phyloP scores from a whole-genome alignment of 2,329 filamentous ascomycete genomes.

The Beauveria australis region DNA sequence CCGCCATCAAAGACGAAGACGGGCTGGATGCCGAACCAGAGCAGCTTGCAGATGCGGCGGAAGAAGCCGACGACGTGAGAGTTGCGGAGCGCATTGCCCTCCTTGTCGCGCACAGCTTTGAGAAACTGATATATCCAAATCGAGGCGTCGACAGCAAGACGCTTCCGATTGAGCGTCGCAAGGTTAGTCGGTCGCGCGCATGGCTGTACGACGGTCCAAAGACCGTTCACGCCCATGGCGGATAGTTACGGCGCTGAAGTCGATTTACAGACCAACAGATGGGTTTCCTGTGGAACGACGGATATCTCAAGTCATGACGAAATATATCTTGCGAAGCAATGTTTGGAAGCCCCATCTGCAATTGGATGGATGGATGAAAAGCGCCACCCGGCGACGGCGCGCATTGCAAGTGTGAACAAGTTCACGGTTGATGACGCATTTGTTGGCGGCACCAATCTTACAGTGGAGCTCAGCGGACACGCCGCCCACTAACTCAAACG shows the following conservation, averaged over 20 bases:
- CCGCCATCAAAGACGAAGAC: conserved; percentile 98
- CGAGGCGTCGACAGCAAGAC: conserved; percentile 91
- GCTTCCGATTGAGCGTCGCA: conserved; percentile 90
- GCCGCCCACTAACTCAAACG: not conserved
- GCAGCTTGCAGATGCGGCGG: conserved; percentile 90
- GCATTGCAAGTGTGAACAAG: not conserved
- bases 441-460: not conserved
- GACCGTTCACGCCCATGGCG: conserved; percentile 92
- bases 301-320: not conserved
- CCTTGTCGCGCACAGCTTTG: conserved; percentile 96
- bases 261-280: not conserved
- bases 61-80: conserved; percentile 97
- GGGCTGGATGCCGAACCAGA: conserved; percentile 92
- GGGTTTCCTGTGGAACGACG: not conserved
- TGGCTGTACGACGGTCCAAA: conserved; percentile 93
- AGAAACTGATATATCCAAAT: conserved; percentile 99
- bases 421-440: conserved; percentile 13
- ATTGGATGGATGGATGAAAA: not conserved
- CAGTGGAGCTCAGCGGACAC: conserved; percentile 1
- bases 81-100: conserved; percentile 92
- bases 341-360: not conserved
- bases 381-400: not conserved
- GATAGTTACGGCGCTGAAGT: not conserved
- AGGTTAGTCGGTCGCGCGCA: conserved; percentile 94
- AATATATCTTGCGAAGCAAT: not conserved